Base-by-base conservation (phyloP, 495 filamentous ascomycete genomes). In the Lasiosphaeria hispida region DNA sequence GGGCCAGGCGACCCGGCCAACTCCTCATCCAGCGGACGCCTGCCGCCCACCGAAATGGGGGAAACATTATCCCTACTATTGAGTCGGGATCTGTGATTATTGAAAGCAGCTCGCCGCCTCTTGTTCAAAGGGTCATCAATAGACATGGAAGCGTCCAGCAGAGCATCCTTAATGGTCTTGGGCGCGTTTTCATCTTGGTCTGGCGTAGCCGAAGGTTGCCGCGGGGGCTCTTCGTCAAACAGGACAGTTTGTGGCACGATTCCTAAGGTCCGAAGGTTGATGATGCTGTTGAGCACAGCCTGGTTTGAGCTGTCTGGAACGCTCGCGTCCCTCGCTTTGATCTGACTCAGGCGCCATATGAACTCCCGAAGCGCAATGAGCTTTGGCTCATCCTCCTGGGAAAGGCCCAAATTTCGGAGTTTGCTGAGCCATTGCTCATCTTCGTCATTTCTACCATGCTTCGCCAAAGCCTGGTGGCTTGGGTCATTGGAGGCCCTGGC, bases 371-470 rank as follows among this genome's bases (percentile, higher is more conserved):
- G 80, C 5, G 85, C 87, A 15, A 96, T 73, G 8, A 99, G 74
- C 66, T 99, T 99, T 61, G 87, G 84, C 56, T 99, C 95, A 63
- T 99, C 95, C 43, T 96, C 92, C 0, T 75, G 57, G 1, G 77
- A 70, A 82, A 99, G 89, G 0, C 94, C 93, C 38, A 94, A 82
- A 59, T 89, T 92, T 34, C 90, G 82, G 34, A 99, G 73, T 49
- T 88, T 84, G 15, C 76, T 75, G n/a, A 99, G 77, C 95, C 95
- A 99, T 64, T 92, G 85, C 55, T 97, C 91, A 69, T 99, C 95
- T 69, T 97, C 93, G n/a, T 96, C 92, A 63, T 93, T 96, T 66
- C 83, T 91, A 0, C 78, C 61, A 1, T 84, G 63, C 65, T 77
- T 83, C 48, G 69, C 74, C 0, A 77, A 58, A 13, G 69, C 61